Conservation (phyloP, 176 grass and related monocot species). For the sorghum (Sorghum bicolor) region Sorghum_bicolor_NCBIv3 NC_012876.2:55216501-55217000, state of each 20-base stretch:
- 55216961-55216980: conserved; percentile 15
- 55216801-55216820: background rate
- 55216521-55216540: conserved; percentile 23
- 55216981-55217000: background rate
- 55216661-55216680: conserved; percentile 28
- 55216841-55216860: background rate
- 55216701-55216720: conserved; percentile 14
- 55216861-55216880: background rate
- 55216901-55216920: background rate
- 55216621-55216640: conserved; percentile 56
- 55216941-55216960: no score
- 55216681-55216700: conserved; percentile 34
- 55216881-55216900: background rate
- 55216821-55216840: background rate
- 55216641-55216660: conserved; percentile 50
- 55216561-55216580: conserved; percentile 65
- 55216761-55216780: conserved; percentile 24
- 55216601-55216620: conserved; percentile 83
- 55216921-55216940: background rate
- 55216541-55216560: background rate
- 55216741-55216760: conserved; percentile 47
- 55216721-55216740: conserved; percentile 36
- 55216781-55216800: background rate
- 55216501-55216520: background rate
- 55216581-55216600: conserved; percentile 67